Evolutionary conservation across 2,329 filamentous ascomycete species (phyloP).

Genomic region (Fusarium brevicatenulatum): DNA sequence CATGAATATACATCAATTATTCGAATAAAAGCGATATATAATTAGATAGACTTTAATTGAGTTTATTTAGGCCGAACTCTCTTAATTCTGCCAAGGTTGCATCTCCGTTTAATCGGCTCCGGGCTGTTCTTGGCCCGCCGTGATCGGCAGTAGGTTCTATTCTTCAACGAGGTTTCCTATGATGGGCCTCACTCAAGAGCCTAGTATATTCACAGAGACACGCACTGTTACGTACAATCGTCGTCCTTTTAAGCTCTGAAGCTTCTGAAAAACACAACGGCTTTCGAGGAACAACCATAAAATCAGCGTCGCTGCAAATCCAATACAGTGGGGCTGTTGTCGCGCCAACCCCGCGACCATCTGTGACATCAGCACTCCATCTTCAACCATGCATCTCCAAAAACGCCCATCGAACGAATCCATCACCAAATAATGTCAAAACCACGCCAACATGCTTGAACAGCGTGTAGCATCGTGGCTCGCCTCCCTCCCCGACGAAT

Average conservation of each 20-base stretch:
- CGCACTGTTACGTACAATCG: fast-evolving
- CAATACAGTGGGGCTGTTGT: slow-evolving; percentile 2
- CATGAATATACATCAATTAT: neutral
- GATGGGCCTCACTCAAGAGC: fast-evolving
- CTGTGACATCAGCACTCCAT: slow-evolving; percentile 5
- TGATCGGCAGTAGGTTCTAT: neutral
- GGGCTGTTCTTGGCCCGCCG: neutral
- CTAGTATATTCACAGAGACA: fast-evolving
- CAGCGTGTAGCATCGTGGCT: slow-evolving; percentile 2
- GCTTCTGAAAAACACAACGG: neutral
- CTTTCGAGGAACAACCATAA: neutral
- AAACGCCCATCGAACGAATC: neutral
- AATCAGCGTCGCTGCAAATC: neutral
- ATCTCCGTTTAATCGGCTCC: neutral
- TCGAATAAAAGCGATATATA: neutral
- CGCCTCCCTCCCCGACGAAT: slow-evolving; percentile 4
- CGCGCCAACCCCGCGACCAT: neutral
- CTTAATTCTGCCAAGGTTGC: neutral
- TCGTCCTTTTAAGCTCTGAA: neutral
- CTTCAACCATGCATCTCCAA: neutral
- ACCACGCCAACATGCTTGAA: neutral
- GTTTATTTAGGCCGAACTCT: neutral
- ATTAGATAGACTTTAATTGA: neutral
- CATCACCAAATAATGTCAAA: neutral
- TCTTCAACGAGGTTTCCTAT: fast-evolving